Percentiles rank a stretch among this genome's conserved stretches.
These are phyloP conservation scores for Coelastrella sp. DNA, from an alignment of 139 green algal species.

Conservation along the genomic window DNA sequence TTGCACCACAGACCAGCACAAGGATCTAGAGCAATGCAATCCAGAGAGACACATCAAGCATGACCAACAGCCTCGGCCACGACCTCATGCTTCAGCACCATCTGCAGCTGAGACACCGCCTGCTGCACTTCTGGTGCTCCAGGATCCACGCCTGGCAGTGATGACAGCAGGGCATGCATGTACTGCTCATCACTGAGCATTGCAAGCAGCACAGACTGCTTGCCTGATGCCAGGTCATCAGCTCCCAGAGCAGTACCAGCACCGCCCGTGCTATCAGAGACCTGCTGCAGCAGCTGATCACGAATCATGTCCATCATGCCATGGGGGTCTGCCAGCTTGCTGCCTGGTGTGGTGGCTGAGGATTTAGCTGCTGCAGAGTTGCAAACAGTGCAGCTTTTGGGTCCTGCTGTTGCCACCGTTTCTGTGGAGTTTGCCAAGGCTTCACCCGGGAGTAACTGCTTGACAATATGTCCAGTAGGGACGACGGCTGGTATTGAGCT, in stretches of 20 bases:
- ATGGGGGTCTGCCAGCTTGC: no score
- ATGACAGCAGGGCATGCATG: not conserved
- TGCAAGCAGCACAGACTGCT: not conserved
- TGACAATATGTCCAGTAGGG: no score
- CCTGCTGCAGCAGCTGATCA: not conserved
- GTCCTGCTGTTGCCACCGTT: not conserved
- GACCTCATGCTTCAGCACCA: not conserved
- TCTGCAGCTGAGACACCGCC: not conserved
- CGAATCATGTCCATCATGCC: not conserved
- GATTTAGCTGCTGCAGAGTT: no score
- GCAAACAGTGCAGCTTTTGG: not conserved
- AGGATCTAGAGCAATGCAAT: no score
- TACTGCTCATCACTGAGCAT: not conserved
- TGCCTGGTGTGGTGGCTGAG: no score
- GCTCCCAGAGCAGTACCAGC: not conserved
- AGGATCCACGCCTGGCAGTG: slow-evolving; percentile 15
- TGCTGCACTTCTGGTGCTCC: not conserved
- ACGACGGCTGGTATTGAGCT: no score
- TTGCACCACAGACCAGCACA: no score
- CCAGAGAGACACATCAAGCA: no score
- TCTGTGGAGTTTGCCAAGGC: no score
- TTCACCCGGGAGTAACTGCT: no score
- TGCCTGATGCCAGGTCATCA: not conserved
- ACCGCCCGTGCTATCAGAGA: not conserved
- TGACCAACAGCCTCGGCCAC: no score